Conservation (phyloP, 2,329 filamentous ascomycete genomes). For the Fusarium pseudonygamai region DNA sequence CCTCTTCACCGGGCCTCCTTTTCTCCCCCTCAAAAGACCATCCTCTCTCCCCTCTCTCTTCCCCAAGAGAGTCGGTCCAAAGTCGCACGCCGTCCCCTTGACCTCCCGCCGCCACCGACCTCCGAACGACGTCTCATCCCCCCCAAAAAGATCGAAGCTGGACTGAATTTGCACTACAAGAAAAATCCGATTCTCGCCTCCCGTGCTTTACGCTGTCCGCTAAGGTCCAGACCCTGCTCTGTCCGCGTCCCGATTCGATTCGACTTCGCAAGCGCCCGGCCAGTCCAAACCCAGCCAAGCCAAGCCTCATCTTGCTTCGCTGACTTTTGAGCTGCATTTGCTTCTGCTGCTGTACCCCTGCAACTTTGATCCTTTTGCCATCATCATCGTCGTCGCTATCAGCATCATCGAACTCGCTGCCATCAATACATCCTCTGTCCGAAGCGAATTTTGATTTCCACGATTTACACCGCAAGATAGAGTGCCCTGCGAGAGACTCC, state of each 20-base stretch:
- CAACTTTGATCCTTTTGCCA: constrained; percentile 14
- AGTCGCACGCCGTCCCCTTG: constrained; percentile 25
- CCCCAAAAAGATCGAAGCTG: background rate
- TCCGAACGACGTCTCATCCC: constrained; percentile 23
- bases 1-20: constrained; percentile 24
- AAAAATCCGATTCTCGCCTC: constrained; percentile 37
- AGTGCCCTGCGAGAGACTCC: constrained; percentile 36
- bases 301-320: constrained; percentile 35
- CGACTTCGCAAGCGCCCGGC: constrained; percentile 31
- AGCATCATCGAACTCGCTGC: background rate
- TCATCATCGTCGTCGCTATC: background rate
- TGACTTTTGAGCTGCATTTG: constrained; percentile 34
- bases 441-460: background rate
- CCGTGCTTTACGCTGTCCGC: constrained; percentile 36
- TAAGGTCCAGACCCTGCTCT: constrained; percentile 37
- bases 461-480: constrained; percentile 13
- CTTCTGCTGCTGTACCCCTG: constrained; percentile 24
- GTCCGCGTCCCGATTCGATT: constrained; percentile 36
- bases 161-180: constrained; percentile 18
- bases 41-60: constrained; percentile 21
- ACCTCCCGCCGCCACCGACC: constrained; percentile 31
- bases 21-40: constrained; percentile 33
- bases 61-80: constrained; percentile 20
- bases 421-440: background rate
- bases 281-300: constrained; percentile 17